phyloP scores from a whole-genome alignment of 805 yeast species.

The Sugiyamaella marilandica region DNA sequence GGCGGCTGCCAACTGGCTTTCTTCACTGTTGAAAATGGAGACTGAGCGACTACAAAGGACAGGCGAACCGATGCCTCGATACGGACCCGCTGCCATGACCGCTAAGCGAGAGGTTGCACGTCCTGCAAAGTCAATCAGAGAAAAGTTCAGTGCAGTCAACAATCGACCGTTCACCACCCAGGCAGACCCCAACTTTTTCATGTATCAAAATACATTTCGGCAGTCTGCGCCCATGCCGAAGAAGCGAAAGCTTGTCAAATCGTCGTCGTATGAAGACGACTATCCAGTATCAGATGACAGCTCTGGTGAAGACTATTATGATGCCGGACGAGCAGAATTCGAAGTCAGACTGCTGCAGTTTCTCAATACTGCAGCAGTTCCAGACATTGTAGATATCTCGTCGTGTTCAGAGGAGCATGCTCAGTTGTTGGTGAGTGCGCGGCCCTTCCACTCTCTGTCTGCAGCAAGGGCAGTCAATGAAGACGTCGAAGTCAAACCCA shows the following conservation, averaged over 20 bases:
- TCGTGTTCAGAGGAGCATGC: constrained; percentile 66
- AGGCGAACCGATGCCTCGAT: background rate
- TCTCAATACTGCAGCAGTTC: constrained; percentile 67
- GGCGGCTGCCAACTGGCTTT: constrained; percentile 34
- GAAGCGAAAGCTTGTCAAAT: constrained; percentile 8
- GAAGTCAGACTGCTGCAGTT: constrained; percentile 69
- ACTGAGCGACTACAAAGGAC: constrained; percentile 22
- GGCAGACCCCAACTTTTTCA: background rate
- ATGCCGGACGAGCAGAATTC: constrained; percentile 41
- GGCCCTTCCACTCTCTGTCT: constrained; percentile 65
- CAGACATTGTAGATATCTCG: constrained; percentile 77
- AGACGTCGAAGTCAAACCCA: constrained; percentile 29
- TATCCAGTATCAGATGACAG: constrained; percentile 29
- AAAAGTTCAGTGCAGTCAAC: constrained; percentile 28
- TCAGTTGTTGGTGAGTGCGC: constrained; percentile 49
- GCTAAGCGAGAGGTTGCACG: constrained; percentile 30
- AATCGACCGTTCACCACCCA: background rate
- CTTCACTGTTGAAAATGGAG: constrained; percentile 20
- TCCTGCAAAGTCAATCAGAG: constrained; percentile 32
- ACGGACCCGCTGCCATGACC: constrained; percentile 13
- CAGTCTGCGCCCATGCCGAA: constrained; percentile 7
- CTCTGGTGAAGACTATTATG: constrained; percentile 45
- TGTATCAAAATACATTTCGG: constrained; percentile 2
- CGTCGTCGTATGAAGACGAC: constrained; percentile 9
- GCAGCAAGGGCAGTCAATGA: constrained; percentile 58